phyloP scores from a whole-genome alignment of 257 asterid species.

The Solanum megistacrolobum region DNA sequence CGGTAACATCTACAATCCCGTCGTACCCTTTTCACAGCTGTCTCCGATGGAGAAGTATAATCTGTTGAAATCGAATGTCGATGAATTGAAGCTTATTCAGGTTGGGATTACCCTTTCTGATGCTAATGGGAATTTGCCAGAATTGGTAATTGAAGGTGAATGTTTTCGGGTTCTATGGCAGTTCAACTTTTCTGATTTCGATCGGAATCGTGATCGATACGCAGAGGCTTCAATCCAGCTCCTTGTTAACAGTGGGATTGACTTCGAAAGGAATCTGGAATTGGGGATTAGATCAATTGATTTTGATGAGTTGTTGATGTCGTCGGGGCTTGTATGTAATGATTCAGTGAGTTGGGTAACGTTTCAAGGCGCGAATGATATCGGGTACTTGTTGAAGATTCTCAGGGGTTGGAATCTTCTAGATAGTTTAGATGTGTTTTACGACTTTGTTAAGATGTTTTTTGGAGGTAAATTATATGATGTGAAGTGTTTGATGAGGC shows the following conservation, averaged over 20 bases:
- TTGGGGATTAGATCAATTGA: background rate
- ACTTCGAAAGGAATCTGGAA: background rate
- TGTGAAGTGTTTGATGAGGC: background rate
- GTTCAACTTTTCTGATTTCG: background rate
- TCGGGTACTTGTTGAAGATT: background rate
- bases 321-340: background rate
- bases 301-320: background rate
- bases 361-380: constrained; percentile 11
- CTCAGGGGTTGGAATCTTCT: rapidly evolving
- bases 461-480: background rate
- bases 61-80: background rate
- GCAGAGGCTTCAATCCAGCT: background rate
- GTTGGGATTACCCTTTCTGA: background rate
- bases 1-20: background rate
- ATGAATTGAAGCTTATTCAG: background rate
- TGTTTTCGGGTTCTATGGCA: background rate
- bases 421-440: background rate
- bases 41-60: background rate
- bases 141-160: background rate
- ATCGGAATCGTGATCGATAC: background rate
- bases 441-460: background rate
- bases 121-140: background rate
- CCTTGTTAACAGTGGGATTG: background rate
- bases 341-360: constrained; percentile 15
- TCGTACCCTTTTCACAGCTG: too few relatives aligned